Conservation (phyloP, 2,329 filamentous ascomycete genomes). For the Xylariomycetidae sp. region DNA sequence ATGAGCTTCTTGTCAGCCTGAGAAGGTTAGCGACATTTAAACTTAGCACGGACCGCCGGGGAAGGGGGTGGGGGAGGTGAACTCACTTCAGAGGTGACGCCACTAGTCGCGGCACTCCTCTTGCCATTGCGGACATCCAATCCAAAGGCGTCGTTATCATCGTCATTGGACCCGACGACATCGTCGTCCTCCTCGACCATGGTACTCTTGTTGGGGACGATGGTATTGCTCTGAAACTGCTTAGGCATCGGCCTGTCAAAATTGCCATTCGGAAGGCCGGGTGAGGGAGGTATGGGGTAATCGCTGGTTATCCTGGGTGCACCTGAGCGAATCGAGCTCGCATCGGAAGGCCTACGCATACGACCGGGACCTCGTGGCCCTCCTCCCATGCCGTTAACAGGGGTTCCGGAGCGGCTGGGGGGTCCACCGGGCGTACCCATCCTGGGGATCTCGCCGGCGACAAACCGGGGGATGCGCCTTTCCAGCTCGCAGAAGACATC, state of each 20-base stretch:
- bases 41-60: too few relatives aligned
- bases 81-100: slow-evolving; percentile 36
- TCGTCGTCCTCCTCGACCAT: slow-evolving; percentile 96
- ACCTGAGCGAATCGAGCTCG: slow-evolving; percentile 52
- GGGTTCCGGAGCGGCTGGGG: slow-evolving; percentile 57
- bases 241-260: slow-evolving; percentile 77
- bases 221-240: slow-evolving; percentile 91
- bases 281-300: slow-evolving; percentile 55
- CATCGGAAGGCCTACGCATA: slow-evolving; percentile 55
- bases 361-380: slow-evolving; percentile 49
- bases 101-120: slow-evolving; percentile 22
- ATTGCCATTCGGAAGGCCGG: slow-evolving; percentile 55
- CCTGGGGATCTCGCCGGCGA: slow-evolving; percentile 63
- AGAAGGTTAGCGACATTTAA: slow-evolving; percentile 17
- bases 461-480: slow-evolving; percentile 79
- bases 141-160: slow-evolving; percentile 60
- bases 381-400: slow-evolving; percentile 52
- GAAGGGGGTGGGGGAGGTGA: too few relatives aligned
- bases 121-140: slow-evolving; percentile 43
- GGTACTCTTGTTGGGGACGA: slow-evolving; percentile 95
- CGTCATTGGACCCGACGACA: slow-evolving; percentile 50
- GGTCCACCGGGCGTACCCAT: slow-evolving; percentile 54
- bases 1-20: slow-evolving; percentile 69
- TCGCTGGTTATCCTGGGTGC: slow-evolving; percentile 32
- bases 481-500: slow-evolving; percentile 97